Evolutionary conservation across 805 yeast genomes (phyloP), one percentile per base, ranked within the genome.

Genomic region (Suhomyces faveliae): DNA sequence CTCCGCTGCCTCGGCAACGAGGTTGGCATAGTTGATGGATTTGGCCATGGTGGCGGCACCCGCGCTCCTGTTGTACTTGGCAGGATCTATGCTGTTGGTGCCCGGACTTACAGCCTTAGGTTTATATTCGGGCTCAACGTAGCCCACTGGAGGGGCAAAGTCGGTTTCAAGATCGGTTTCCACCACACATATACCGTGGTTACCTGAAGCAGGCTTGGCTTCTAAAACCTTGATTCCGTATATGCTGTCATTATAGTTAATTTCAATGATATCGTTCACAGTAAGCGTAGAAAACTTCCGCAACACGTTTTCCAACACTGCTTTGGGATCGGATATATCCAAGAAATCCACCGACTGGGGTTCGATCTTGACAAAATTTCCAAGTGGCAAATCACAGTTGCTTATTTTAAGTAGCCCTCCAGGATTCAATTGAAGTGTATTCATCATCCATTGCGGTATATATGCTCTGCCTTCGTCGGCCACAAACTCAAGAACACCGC

Each of bases 91-190:
- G 24, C 76, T 61, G 6, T 66, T 68, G 10, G 56, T 60, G 2
- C 57, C 45, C 1, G 68, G 57, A 46, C 67, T 67, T n/a, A 65
- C 60, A 11, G 62, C 61, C 39, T 68, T 66, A 15, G 81, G 80
- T 47, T 68, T 74, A 53, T 73, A 58, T 49, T 87, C 90, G 1
- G 97, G 97, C 62, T 92, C 98, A 15, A 88, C 96, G 63, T 94
- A 94, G 0, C 99, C 99, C 4, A 92, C 96, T 0, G 99, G 99
- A 2, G 99, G 96, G 1, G 97, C 98, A 72, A 94, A 94, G 62
- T 94, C 99, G 0, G 97, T 96, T 50, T 89, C 96, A 51, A 94
- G 75, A 70, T 94, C 99, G 0, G 99, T 94, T 63, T 94, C 99
- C 22, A 94, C 89, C 4, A 94, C 97, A 74, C 97, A 92, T 11